phyloP scores from a whole-genome alignment of 164 flowering plant species.

The Protea cynaroides region DNA sequence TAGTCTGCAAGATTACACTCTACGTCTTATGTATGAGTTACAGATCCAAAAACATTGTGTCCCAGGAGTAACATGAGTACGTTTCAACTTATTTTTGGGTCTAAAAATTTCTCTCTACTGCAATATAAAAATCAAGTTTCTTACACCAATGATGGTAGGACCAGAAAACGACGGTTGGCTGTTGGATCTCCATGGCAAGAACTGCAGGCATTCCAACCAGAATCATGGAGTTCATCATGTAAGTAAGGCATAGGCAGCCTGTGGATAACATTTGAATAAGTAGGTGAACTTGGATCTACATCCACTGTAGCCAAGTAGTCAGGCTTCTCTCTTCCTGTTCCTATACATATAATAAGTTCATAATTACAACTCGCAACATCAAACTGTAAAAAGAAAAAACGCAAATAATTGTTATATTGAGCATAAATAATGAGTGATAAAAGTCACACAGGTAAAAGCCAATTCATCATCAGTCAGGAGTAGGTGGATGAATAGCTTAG shows the following conservation, averaged over 20 bases:
- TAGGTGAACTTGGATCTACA: slow-evolving; percentile 84
- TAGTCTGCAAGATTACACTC: no score
- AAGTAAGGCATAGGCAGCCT: slow-evolving; percentile 64
- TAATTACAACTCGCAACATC: neutral
- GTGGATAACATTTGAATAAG: slow-evolving; percentile 85
- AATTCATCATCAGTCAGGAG: no score
- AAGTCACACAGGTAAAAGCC: no score
- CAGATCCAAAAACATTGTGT: neutral
- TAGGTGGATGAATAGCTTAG: no score
- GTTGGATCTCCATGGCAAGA: slow-evolving; percentile 93
- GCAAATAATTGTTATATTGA: neutral
- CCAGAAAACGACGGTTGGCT: slow-evolving; percentile 65
- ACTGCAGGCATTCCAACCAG: slow-evolving; percentile 99
- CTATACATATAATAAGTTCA: slow-evolving; percentile 28
- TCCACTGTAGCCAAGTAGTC: slow-evolving; percentile 90
- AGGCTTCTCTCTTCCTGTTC: slow-evolving; percentile 84
- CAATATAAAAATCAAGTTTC: slow-evolving; percentile 9
- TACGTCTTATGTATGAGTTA: no score
- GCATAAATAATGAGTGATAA: no score
- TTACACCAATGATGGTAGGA: slow-evolving; percentile 85
- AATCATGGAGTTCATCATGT: slow-evolving; percentile 91
- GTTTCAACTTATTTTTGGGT: no score
- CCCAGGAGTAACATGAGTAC: neutral
- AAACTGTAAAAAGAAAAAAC: neutral
- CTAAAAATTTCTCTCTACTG: neutral